Evolutionary conservation across 306 rosid species (phyloP).

Genomic region (Inga leiocalycina): DNA sequence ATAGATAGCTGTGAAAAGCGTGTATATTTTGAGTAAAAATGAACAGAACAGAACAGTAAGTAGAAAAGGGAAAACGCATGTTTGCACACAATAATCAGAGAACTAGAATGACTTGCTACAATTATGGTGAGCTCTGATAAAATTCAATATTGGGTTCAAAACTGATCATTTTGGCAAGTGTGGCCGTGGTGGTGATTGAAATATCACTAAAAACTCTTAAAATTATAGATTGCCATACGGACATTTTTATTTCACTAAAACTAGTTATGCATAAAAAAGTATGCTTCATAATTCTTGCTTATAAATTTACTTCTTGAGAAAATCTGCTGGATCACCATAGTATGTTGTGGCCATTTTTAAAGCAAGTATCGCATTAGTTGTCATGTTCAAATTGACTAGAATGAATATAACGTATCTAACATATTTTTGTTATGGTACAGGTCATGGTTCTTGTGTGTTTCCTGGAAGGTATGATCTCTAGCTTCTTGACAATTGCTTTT

Average conservation of each 20-base stretch:
- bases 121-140: conserved; percentile 5
- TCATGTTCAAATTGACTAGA: neutral
- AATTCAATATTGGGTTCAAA: neutral
- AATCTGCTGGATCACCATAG: neutral
- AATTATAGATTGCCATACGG: neutral
- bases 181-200: neutral
- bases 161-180: neutral
- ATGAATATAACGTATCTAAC: conserved; percentile 31
- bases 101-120: neutral
- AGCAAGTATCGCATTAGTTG: neutral
- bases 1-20: neutral
- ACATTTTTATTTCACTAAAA: neutral
- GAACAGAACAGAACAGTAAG: neutral
- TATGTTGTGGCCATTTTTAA: neutral
- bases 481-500: neutral
- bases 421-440: conserved; percentile 44
- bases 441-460: conserved; percentile 76
- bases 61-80: neutral
- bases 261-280: neutral
- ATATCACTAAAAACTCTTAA: neutral
- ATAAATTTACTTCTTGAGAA: neutral
- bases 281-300: neutral
- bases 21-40: neutral
- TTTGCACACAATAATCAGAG: neutral
- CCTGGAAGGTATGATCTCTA: conserved; percentile 71